Base-by-base conservation (phyloP, 352 stramenopile genomes). In the Phytophthora ohioensis region DNA sequence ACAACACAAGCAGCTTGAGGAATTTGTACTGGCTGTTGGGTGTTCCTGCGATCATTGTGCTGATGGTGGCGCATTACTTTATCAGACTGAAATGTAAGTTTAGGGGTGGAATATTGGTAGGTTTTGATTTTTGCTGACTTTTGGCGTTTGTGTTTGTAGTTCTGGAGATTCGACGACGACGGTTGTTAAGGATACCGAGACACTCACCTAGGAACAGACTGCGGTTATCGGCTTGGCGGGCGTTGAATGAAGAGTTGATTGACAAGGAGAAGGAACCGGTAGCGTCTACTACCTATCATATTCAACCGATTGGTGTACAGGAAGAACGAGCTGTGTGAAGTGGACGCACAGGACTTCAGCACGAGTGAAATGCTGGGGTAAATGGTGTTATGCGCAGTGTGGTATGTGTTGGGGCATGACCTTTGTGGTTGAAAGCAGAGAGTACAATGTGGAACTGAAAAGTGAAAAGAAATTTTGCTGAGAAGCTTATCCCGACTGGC, bases 181-280 rank as follows among this genome's bases (percentile, higher is more conserved):
- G 56, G 30, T 21, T 59, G 8, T 42, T 75, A 39, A 46, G 52
- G 57, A 69, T 71, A 63, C 62, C 61, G 12, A 67, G 21, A n/a
- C 45, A 61, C 11, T 78, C 73, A 38, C 62, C 70, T 13, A 67
- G 47, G 38, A 47, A 53, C 34, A 53, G 47, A 6, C 60, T 84
- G 46, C 52, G 75, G 43, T 57, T 84, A 10, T 75, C 75, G 12
- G 70, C 67, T 35, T 84, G 76, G 76, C 47, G 70, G 12, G 66
- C 63, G 5, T 30, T 81, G 27, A 53, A 78, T 15, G 63, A 80
- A 41, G 38, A 81, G 15, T 41, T 84, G 42, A 80, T 84, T 53
- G 70, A 78, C 51, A 72, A 71, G 30, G 62, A 80, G 68, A 74
- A 76, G 45, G 55, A 60, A 31, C 63, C 62, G 8, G 42, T 49